Conservation (phyloP, 169 alveolate genomes). For the Theileria orientalis region DNA sequence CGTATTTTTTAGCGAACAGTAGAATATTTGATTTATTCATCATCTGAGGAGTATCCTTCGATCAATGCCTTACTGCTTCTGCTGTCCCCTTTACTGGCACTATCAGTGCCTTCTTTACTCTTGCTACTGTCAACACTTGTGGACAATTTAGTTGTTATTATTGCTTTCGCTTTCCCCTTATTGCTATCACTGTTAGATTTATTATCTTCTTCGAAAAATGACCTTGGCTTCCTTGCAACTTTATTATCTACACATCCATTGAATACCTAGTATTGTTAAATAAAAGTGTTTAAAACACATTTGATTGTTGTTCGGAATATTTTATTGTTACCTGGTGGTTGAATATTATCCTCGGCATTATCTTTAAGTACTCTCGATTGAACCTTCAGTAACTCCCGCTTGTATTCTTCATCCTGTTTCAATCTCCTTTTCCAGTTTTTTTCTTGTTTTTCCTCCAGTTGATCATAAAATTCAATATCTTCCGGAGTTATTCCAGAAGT, state of each 20-base stretch:
- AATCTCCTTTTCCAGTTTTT: constrained; percentile 37
- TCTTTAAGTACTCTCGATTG: background rate
- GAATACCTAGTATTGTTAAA: no score
- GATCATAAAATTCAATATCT: constrained; percentile 31
- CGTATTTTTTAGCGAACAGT: constrained; percentile 24
- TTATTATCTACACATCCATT: no score
- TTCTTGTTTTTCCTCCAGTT: constrained; percentile 33
- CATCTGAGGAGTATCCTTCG: constrained; percentile 45
- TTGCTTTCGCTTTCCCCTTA: background rate
- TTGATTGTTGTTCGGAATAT: no score
- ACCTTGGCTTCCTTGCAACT: no score
- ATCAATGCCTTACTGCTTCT: background rate
- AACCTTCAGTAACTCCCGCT: constrained; percentile 9
- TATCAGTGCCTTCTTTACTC: background rate
- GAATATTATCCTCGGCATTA: no score
- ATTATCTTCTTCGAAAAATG: no score
- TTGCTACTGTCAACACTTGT: background rate
- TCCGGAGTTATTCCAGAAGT: constrained; percentile 52
- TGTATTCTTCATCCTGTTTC: constrained; percentile 23
- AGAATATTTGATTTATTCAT: constrained; percentile 1
- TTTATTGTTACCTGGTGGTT: no score
- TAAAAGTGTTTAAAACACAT: no score
- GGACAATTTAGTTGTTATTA: background rate
- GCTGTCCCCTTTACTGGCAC: background rate
- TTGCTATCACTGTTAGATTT: constrained; percentile 1